Percentiles rank a stretch among this genome's conserved stretches.
phyloP scores from a whole-genome alignment of 2,329 filamentous ascomycete species.

The Pseudopithomyces chartarum region DNA sequence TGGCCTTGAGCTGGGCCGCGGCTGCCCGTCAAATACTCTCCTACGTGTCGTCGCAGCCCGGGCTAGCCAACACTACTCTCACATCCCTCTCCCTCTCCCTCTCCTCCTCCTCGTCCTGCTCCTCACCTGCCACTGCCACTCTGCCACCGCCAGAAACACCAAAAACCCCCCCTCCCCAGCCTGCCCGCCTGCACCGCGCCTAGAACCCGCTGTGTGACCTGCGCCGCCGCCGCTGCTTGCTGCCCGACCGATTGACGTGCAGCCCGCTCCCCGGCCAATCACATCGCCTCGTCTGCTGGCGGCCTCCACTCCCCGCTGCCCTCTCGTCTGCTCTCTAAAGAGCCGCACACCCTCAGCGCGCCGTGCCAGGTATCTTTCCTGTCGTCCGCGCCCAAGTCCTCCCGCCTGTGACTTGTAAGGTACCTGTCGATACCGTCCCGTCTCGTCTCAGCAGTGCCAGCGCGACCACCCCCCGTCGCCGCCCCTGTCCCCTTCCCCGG shows the following conservation, averaged over 20 bases:
- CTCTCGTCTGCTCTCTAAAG: slow-evolving; percentile 29
- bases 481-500: slow-evolving; percentile 21
- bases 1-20: slow-evolving; percentile 18
- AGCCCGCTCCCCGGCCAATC: slow-evolving; percentile 34
- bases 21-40: slow-evolving; percentile 9
- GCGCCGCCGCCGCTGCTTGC: slow-evolving; percentile 26
- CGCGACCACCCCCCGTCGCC: slow-evolving; percentile 16
- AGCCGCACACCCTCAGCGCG: slow-evolving; percentile 31
- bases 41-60: background rate
- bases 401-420: slow-evolving; percentile 25
- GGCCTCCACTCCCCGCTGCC: slow-evolving; percentile 18
- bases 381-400: slow-evolving; percentile 24
- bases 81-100: background rate
- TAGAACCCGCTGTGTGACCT: slow-evolving; percentile 18
- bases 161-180: background rate
- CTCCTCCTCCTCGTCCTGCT: too few species aligned
- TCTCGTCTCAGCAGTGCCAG: slow-evolving; percentile 13
- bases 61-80: too few species aligned
- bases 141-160: background rate
- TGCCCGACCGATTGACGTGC: slow-evolving; percentile 42
- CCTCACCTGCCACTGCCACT: background rate
- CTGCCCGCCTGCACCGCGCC: background rate
- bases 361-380: slow-evolving; percentile 24
- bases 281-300: slow-evolving; percentile 22
- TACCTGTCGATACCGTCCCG: slow-evolving; percentile 20